A percentile compares a stretch with the other conserved stretches of the same genome.
These are phyloP conservation scores for Aureobasidium sp. DNA, from an alignment of 2,329 filamentous ascomycete species.

Conservation along the genomic window DNA sequence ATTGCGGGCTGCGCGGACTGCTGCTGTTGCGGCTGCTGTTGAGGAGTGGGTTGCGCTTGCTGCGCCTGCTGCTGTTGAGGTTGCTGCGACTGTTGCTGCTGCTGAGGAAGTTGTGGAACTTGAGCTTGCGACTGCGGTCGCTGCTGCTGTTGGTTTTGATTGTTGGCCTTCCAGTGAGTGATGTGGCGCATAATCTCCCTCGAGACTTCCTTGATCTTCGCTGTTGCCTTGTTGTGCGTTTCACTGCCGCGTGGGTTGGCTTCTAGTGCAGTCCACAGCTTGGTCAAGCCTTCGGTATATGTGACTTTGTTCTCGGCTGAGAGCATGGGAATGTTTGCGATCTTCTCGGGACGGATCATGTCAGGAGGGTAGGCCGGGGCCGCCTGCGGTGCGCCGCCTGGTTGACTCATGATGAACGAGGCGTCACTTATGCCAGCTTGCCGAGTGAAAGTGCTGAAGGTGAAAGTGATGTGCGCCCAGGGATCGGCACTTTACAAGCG, in stretches of 20 bases:
- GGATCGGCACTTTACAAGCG: not conserved
- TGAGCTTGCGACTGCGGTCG: not conserved
- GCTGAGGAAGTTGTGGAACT: not conserved
- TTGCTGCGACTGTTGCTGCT: slow-evolving; percentile 17
- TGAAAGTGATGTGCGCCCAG: not conserved
- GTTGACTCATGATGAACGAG: slow-evolving; percentile 12
- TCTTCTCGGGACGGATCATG: slow-evolving; percentile 19
- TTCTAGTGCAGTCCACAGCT: slow-evolving; percentile 18
- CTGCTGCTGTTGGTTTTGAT: slow-evolving; percentile 7
- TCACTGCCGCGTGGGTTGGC: slow-evolving; percentile 15
- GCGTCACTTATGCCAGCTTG: not conserved
- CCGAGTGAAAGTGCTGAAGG: not conserved
- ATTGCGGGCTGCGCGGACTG: slow-evolving; percentile 10
- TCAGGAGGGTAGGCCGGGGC: slow-evolving; percentile 9
- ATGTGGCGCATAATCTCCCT: slow-evolving; percentile 16
- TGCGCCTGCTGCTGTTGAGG: slow-evolving; percentile 11
- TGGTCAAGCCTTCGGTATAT: slow-evolving; percentile 16
- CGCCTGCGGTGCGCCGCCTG: not conserved
- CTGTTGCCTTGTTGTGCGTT: slow-evolving; percentile 17
- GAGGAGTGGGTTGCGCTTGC: slow-evolving; percentile 17
- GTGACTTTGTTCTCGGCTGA: slow-evolving; percentile 13
- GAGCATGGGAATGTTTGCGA: slow-evolving; percentile 17
- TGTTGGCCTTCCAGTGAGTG: slow-evolving; percentile 13
- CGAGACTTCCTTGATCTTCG: slow-evolving; percentile 21
- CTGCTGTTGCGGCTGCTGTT: slow-evolving; percentile 11